These are phyloP conservation scores for Xylaria sp. DNA, from an alignment of 2,329 filamentous ascomycete species.

Conservation along the genomic window DNA sequence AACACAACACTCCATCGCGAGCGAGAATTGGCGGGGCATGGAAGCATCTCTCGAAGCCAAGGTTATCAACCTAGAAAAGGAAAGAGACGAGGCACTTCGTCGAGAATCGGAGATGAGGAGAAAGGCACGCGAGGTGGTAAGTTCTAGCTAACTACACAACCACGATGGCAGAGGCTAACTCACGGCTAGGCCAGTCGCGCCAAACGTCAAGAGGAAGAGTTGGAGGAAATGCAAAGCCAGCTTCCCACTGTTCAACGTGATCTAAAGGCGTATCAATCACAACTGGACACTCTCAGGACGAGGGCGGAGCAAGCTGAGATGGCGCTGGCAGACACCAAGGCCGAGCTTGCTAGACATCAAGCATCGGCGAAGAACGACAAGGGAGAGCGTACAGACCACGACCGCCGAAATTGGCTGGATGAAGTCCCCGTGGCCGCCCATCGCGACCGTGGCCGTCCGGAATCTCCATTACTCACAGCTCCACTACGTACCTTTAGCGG, in stretches of 20 bases:
- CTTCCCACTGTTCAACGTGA: slow-evolving; percentile 74
- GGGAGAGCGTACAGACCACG: slow-evolving; percentile 54
- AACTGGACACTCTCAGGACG: slow-evolving; percentile 71
- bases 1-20: slow-evolving; percentile 92
- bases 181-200: slow-evolving; percentile 66
- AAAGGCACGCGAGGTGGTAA: slow-evolving; percentile 87
- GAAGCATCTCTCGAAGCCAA: slow-evolving; percentile 86
- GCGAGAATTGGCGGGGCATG: slow-evolving; percentile 97
- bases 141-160: slow-evolving; percentile 47
- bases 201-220: slow-evolving; percentile 81
- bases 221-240: slow-evolving; percentile 75
- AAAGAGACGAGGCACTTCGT: slow-evolving; percentile 85
- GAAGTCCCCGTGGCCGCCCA: slow-evolving; percentile 58
- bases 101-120: slow-evolving; percentile 88
- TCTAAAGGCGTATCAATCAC: slow-evolving; percentile 67
- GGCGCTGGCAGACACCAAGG: slow-evolving; percentile 66
- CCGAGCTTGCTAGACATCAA: slow-evolving; percentile 64
- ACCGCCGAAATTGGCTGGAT: slow-evolving; percentile 64
- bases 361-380: slow-evolving; percentile 54
- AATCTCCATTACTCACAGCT: slow-evolving; percentile 64
- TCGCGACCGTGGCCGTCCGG: slow-evolving; percentile 63
- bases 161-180: slow-evolving; percentile 46
- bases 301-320: slow-evolving; percentile 74
- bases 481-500: slow-evolving; percentile 64
- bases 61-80: slow-evolving; percentile 83